Evolutionary conservation across 176 grass and related monocot genomes (phyloP), one percentile per base, ranked within the genome.

Genomic region (Carex parvula): DNA sequence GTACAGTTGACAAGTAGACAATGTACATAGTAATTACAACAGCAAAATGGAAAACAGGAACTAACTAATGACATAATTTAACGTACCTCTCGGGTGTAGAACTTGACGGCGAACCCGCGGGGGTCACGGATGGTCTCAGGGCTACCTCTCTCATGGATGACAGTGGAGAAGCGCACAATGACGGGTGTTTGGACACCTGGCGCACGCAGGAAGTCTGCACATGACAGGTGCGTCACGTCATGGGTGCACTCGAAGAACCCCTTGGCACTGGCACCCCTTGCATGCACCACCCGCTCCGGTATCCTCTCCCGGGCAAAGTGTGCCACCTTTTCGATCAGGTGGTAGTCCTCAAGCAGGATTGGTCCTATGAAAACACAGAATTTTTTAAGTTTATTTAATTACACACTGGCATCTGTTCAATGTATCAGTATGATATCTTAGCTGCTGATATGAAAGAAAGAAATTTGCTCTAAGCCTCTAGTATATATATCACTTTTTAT

Each of bases 71-170:
- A 63, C 39, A 55, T 60, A 15, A 30, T 7, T 68, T 32, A 24
- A 17, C 3, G 1, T 71, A 90, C 89, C 87, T 97, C 94, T 0
- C 92, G 39, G 4, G 94, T 97, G 90, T 97, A 97, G 83, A 97
- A 94, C 90, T 97, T 97, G 81, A 94, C 92, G 80, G 94, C 94
- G 84, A 97, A 97, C 2, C 94, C 94, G 5, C 94, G 94, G 52
- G 94, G 94, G 88, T 97, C 94, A 2, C 94, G 86, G 79, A 97
- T 94, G 3, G 94, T 97, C 88, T 97, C 94, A 0, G 94, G 94
- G 32, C 83, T 87, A 0, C 94, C 94, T 6, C 94, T 88, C 87
- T 97, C 94, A 87, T 97, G 94, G 85, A 97, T 94, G 22, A 97
- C 94, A 8, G 94, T 97, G 13, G 94, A 97, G 88, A 97, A 97